Evolutionary conservation across 2,329 filamentous ascomycete species (phyloP).

Genomic region (Ciborinia camelliae): DNA sequence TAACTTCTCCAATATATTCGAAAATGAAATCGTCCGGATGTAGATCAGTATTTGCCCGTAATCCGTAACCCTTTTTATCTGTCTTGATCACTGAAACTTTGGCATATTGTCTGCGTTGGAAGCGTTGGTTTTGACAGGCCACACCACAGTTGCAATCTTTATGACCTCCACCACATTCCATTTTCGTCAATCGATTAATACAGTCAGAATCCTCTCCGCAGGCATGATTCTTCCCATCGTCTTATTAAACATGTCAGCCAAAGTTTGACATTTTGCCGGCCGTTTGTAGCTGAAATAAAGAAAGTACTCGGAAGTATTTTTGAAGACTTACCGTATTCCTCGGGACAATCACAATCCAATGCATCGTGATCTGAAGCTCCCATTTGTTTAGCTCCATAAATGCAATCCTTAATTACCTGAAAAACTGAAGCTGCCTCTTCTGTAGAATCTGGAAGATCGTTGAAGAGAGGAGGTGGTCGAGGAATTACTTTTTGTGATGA

Average conservation of each 20-base stretch:
- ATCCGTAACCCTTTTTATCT: constrained; percentile 93
- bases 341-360: constrained; percentile 89
- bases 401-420: constrained; percentile 76
- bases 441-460: constrained; percentile 74
- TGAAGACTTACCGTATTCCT: constrained; percentile 84
- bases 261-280: neutral
- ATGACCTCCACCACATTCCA: constrained; percentile 75
- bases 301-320: constrained; percentile 7
- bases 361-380: constrained; percentile 86
- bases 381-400: constrained; percentile 87
- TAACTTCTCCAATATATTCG: constrained; percentile 98
- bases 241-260: constrained; percentile 44
- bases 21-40: constrained; percentile 88
- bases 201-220: constrained; percentile 97
- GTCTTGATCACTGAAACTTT: constrained; percentile 94
- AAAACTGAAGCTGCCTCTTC: constrained; percentile 73
- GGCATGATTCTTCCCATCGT: constrained; percentile 68
- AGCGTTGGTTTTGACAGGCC: constrained; percentile 90
- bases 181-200: constrained; percentile 97
- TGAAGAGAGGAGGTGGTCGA: constrained; percentile 64
- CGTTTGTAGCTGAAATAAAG: neutral
- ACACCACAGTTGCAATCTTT: constrained; percentile 78
- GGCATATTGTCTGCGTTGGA: constrained; percentile 86
- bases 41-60: constrained; percentile 76
- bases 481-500: constrained; percentile 65